Evolutionary conservation across 2,329 filamentous ascomycete genomes (phyloP), one percentile per base, ranked within the genome.

Genomic region (Hansfordia pulvinata): DNA sequence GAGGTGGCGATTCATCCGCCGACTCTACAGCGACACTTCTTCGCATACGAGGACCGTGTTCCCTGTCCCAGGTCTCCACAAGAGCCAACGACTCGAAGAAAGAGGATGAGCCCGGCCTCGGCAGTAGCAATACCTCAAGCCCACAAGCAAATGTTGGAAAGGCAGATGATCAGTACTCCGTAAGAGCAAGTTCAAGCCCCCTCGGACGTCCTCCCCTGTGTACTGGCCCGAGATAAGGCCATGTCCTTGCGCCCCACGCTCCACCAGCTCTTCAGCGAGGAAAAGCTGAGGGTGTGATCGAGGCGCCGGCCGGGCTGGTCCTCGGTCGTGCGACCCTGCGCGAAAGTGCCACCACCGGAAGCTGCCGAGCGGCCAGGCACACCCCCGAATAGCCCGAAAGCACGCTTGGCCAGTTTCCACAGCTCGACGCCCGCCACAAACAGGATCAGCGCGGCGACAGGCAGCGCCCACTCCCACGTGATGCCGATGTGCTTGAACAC

Each of bases 401-500:
- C 40, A 26, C 78, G 60, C 67, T 85, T 85, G 33, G 53, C 49
- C 40, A 64, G 63, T 56, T 85, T 84, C 77, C 78, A 86, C 8
- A 55, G 47, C 56, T 86, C 80, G 20, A 83, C 63, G 15, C 75
- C 74, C 0, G 61, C 47, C 24, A 85, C 64, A 43, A 77, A 85
- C 4, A 81, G 43, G 9, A 75, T 35, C 0, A 74, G 64, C 31
- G 69, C 70, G 12, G 72, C 64, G 17, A 81, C 57, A 1, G 77
- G 68, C 5, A 85, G 56, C 2, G 64, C 69, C 78, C 77, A 85
- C 46, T 84, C 79, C 80, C 79, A 85, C 11, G 58, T 63, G 38
- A 85, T 83, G 11, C 60, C 63, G 6, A 55, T 63, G 53, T 84
- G 78, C 54, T 79, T 77, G 61, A 84, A 82, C 19, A 84, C 76